Evolutionary conservation across 2,329 filamentous ascomycete species (phyloP), one percentile per base, ranked within the genome.

Genomic region (Fonsecaea erecta): DNA sequence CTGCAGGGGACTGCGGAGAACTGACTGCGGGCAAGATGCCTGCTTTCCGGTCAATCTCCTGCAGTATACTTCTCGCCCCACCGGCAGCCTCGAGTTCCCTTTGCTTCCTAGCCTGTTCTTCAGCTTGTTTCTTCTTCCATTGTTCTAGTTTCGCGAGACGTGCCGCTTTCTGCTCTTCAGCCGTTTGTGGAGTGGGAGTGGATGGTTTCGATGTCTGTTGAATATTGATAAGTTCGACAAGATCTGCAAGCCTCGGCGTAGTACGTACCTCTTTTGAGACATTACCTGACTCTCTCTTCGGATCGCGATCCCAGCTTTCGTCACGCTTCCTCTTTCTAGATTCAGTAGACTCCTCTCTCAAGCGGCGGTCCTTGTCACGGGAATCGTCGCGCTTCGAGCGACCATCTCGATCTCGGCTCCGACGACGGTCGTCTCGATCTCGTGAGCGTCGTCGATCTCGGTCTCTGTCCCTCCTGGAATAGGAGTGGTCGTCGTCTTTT

Each of bases 111-210:
- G 89, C 89, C 71, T 89, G 89, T 74, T 88, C 87, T 69, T 92
- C 90, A 5, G 83, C 83, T 75, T 92, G 89, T 78, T 93, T 94
- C 78, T 92, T 90, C 79, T 97, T 97, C 93, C 93, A 97, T 63
- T 91, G 91, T 76, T 94, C 91, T 30, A 96, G 80, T 75, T 92
- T 93, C 30, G 91, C 91, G 51, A 93, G 83, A 68, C 91, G 84
- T 76, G 94, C 91, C 56, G 89, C 90, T 76, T 93, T 92, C 74
- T 90, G 92, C 56, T 92, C 88, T 67, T 87, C 86, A 72, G 92
- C 90, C 32, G 86, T 83, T 18, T 78, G 78, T 52, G 81, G 78
- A 60, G 82, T 75, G 62, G 83, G 67, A 8, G 79, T 77, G 46
- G 83, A 76, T 52, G 82, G 77, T 74, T 88, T 89, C 60, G 83